Evolutionary conservation across 345 rosid species (phyloP).

Genomic region (Bruguiera gymnorhiza): DNA sequence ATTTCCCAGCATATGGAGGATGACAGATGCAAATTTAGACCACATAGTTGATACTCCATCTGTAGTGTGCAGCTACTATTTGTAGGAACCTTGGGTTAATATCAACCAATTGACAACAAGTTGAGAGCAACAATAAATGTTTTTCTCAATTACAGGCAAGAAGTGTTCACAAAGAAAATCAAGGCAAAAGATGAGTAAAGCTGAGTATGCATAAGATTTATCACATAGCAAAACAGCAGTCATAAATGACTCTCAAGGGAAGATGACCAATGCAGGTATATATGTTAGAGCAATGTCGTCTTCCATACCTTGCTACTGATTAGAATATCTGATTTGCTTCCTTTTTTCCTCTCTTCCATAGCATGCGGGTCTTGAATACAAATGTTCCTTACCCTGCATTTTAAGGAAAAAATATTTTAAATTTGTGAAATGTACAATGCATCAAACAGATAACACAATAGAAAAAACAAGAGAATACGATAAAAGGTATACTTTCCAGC

Average conservation of each 20-base stretch:
- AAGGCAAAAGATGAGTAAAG: no score
- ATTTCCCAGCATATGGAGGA: no score
- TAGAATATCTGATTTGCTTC: slow-evolving; percentile 44
- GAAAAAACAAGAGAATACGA: slow-evolving; percentile 1
- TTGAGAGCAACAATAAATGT: no score
- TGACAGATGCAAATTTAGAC: no score
- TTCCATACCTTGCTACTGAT: slow-evolving; percentile 59
- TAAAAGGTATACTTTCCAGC: slow-evolving; percentile 64
- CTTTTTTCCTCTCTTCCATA: slow-evolving; percentile 55
- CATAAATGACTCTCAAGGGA: neutral
- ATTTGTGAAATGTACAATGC: slow-evolving; percentile 4
- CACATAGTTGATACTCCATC: no score
- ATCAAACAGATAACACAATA: slow-evolving; percentile 12
- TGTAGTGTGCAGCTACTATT: no score
- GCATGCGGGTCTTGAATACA: slow-evolving; percentile 55
- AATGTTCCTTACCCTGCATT: slow-evolving; percentile 54
- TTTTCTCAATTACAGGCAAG: no score
- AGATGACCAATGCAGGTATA: neutral
- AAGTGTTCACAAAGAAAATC: no score
- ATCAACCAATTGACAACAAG: no score
- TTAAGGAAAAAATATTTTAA: neutral
- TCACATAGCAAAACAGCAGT: no score
- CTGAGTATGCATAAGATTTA: no score
- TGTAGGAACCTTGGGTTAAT: no score
- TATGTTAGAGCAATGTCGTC: neutral